phyloP scores from a whole-genome alignment of 768 basidiomycete genomes.

The Amanita muscaria region DNA sequence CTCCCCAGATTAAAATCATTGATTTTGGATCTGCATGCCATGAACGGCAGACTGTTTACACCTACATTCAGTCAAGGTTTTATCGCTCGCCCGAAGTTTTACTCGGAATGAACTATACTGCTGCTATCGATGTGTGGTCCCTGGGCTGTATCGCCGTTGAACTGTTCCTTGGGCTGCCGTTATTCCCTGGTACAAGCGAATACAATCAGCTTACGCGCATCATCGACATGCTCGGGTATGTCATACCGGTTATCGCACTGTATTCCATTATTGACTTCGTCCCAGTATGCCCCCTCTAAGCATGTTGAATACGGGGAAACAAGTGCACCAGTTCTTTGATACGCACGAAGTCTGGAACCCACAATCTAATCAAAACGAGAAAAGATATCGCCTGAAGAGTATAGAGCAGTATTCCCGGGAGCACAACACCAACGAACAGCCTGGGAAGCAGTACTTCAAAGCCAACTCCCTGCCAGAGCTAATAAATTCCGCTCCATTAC shows the following conservation, averaged over 20 bases:
- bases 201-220: conserved; percentile 98
- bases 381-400: conserved; percentile 82
- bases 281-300: conserved; percentile 78
- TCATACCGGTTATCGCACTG: conserved; percentile 1
- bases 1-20: conserved; percentile 97
- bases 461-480: conserved; percentile 91
- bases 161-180: conserved; percentile 88
- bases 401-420: conserved; percentile 95
- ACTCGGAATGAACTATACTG: conserved; percentile 88
- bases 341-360: conserved; percentile 47
- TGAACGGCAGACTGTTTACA: conserved; percentile 99
- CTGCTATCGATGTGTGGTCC: conserved; percentile 99
- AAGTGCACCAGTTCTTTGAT: conserved; percentile 91
- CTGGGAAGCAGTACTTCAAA: conserved; percentile 98
- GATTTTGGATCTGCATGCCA: conserved; percentile 99
- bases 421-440: conserved; percentile 92
- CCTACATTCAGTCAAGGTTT: conserved; percentile 98
- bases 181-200: conserved; percentile 98
- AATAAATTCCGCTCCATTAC: conserved; percentile 92
- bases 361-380: conserved; percentile 66
- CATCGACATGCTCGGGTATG: conserved; percentile 96
- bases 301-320: conserved; percentile 96
- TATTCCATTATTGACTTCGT: conserved; percentile 7
- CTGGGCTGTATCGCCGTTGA: conserved; percentile 98
- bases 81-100: conserved; percentile 98